phyloP scores from a whole-genome alignment of 495 filamentous ascomycete species.

The Talaromyces stipitatus region DNA sequence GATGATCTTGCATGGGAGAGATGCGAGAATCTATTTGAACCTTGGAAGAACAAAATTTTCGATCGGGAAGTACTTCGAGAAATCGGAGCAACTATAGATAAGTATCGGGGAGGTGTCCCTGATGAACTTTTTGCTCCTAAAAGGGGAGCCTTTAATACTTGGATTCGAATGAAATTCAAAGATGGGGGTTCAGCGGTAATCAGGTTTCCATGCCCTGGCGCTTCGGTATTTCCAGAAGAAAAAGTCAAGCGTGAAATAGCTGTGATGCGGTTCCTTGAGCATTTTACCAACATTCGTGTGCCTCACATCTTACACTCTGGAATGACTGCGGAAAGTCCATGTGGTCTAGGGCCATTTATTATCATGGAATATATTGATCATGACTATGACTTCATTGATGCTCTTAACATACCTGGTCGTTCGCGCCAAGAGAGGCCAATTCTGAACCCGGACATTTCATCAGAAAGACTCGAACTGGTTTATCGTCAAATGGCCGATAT shows the following conservation, averaged over 20 bases:
- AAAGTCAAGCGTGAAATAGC: conserved; percentile 34
- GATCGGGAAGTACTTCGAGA: conserved; percentile 4
- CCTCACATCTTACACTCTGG: conserved; percentile 29
- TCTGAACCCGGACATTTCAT: conserved; percentile 19
- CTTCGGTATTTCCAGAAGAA: conserved; percentile 24
- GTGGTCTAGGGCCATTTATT: conserved; percentile 33
- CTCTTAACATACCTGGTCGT: conserved; percentile 16
- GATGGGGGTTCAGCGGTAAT: conserved; percentile 6
- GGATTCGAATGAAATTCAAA: conserved; percentile 9
- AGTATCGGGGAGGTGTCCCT: conserved; percentile 8
- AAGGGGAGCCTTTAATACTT: conserved; percentile 13
- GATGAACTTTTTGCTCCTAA: conserved; percentile 12
- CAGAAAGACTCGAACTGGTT: conserved; percentile 16
- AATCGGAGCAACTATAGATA: conserved; percentile 10
- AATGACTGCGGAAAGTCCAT: conserved; percentile 15
- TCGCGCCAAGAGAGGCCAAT: conserved; percentile 11
- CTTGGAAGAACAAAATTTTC: conserved; percentile 13
- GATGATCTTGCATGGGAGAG: conserved; percentile 16
- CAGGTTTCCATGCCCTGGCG: conserved; percentile 10
- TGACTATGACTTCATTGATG: conserved; percentile 17
- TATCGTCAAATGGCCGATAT: conserved; percentile 25
- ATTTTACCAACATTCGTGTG: conserved; percentile 32
- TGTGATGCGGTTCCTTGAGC: conserved; percentile 30
- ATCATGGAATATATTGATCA: conserved; percentile 36
- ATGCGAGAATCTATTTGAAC: conserved; percentile 8